These are phyloP conservation scores for Verbena officinalis DNA, from an alignment of 257 asterid species.

Conservation along the genomic window DNA sequence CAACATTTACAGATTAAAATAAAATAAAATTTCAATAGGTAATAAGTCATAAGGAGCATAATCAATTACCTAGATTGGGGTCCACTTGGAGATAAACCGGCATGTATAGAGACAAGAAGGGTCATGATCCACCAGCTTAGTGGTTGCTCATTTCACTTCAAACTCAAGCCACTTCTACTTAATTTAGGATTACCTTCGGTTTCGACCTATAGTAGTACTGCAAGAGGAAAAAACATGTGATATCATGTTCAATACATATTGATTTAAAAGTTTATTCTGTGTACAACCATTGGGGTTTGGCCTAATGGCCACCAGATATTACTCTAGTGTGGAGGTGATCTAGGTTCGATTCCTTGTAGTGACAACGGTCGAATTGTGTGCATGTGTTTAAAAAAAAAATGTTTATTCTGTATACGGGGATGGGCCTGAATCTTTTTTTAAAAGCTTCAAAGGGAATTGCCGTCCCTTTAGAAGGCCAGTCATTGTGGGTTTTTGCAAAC, in stretches of 20 bases:
- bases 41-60: constrained; percentile 23
- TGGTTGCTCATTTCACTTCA: constrained; percentile 39
- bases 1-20: constrained; percentile 2
- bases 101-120: constrained; percentile 15
- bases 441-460: too few relatives aligned
- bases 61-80: constrained; percentile 32
- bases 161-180: constrained; percentile 40
- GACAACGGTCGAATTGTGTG: too few relatives aligned
- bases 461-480: neutral
- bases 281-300: too few relatives aligned
- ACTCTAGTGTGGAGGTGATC: too few relatives aligned
- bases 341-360: too few relatives aligned
- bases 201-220: constrained; percentile 27
- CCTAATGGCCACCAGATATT: too few relatives aligned
- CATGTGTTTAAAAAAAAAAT: too few relatives aligned
- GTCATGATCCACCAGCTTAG: constrained; percentile 41
- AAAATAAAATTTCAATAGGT: neutral
- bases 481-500: too few relatives aligned
- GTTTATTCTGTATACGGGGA: too few relatives aligned
- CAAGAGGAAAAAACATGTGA: constrained; percentile 26
- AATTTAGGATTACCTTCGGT: constrained; percentile 21
- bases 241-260: neutral
- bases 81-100: constrained; percentile 28
- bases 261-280: too few relatives aligned
- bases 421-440: too few relatives aligned